phyloP scores from a whole-genome alignment of 1,284 basidiomycete species.

The Pulchroboletus neoregius region DNA sequence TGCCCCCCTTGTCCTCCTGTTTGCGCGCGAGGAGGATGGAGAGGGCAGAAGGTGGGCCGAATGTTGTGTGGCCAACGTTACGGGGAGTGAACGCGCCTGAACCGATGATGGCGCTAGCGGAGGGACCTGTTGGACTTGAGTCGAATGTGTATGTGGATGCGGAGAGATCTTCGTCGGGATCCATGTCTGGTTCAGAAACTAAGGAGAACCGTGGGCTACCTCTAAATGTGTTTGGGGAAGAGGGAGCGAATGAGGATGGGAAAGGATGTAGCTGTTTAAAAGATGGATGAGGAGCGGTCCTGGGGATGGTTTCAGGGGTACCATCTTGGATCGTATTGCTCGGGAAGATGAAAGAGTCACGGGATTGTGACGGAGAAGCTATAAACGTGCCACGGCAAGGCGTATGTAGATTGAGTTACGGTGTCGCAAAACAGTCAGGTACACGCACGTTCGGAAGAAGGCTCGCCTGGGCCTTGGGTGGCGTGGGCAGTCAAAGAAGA shows the following conservation, averaged over 20 bases:
- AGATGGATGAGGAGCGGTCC: constrained; percentile 12
- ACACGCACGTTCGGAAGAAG: constrained; percentile 25
- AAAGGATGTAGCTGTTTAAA: constrained; percentile 18
- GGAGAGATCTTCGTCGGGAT: constrained; percentile 28
- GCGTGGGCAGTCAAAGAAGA: constrained; percentile 15
- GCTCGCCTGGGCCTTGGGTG: constrained; percentile 16
- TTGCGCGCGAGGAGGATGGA: constrained; percentile 40
- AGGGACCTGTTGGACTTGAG: constrained; percentile 19
- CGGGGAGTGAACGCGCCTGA: constrained; percentile 22
- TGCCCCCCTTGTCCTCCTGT: constrained; percentile 3
- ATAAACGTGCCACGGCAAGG: constrained; percentile 22
- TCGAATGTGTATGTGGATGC: constrained; percentile 36
- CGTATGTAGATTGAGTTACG: constrained; percentile 7
- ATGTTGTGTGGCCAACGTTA: constrained; percentile 5
- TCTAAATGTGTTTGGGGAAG: constrained; percentile 24
- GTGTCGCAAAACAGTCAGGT: constrained; percentile 2
- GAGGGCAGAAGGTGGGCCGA: constrained; percentile 39
- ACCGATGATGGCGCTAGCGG: constrained; percentile 3
- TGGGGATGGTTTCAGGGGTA: constrained; percentile 26
- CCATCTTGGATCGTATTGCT: constrained; percentile 25
- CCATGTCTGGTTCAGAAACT: constrained; percentile 28
- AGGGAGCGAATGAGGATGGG: constrained; percentile 29
- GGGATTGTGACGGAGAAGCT: constrained; percentile 25
- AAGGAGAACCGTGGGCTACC: constrained; percentile 26
- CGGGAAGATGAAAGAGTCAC: constrained; percentile 42